phyloP scores from a whole-genome alignment of 495 filamentous ascomycete genomes.

The Penicillium turbatum region DNA sequence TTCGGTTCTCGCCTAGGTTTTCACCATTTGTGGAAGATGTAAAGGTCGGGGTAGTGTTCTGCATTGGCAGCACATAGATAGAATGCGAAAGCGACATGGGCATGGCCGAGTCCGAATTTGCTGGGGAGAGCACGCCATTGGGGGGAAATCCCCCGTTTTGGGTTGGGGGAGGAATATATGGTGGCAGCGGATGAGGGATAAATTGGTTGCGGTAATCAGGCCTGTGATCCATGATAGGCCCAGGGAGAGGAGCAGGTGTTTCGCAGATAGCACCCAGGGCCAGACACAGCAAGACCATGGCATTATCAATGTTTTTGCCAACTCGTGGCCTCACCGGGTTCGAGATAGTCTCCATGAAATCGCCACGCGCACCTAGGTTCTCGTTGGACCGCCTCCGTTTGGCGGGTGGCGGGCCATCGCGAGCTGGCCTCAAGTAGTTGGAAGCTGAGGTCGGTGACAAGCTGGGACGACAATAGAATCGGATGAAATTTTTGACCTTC shows the following conservation, averaged over 20 bases:
- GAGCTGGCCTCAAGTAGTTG: not conserved
- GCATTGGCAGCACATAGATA: constrained; percentile 19
- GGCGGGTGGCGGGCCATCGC: constrained; percentile 27
- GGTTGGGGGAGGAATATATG: not conserved
- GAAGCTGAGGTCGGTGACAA: constrained; percentile 5
- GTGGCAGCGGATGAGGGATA: constrained; percentile 24
- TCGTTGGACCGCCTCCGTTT: constrained; percentile 45
- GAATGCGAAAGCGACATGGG: constrained; percentile 14
- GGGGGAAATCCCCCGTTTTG: constrained; percentile 5
- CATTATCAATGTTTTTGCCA: constrained; percentile 54
- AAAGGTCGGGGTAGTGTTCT: constrained; percentile 17
- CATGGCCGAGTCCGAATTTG: constrained; percentile 24
- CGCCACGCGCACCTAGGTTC: constrained; percentile 22
- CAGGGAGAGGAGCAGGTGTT: constrained; percentile 53
- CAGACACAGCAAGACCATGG: constrained; percentile 74
- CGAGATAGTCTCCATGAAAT: constrained; percentile 6
- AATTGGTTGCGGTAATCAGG: constrained; percentile 25
- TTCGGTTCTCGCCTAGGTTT: constrained; percentile 9
- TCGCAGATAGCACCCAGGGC: constrained; percentile 83
- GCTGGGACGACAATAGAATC: constrained; percentile 29
- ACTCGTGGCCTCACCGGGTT: constrained; percentile 19
- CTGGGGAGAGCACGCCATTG: constrained; percentile 27
- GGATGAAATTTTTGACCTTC: constrained; percentile 52
- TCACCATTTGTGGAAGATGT: constrained; percentile 17
- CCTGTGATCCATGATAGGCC: constrained; percentile 40